A percentile compares a stretch with the other conserved stretches of the same genome.
Evolutionary conservation across 352 stramenopile genomes (phyloP).

Genomic region (Pythium volutum): DNA sequence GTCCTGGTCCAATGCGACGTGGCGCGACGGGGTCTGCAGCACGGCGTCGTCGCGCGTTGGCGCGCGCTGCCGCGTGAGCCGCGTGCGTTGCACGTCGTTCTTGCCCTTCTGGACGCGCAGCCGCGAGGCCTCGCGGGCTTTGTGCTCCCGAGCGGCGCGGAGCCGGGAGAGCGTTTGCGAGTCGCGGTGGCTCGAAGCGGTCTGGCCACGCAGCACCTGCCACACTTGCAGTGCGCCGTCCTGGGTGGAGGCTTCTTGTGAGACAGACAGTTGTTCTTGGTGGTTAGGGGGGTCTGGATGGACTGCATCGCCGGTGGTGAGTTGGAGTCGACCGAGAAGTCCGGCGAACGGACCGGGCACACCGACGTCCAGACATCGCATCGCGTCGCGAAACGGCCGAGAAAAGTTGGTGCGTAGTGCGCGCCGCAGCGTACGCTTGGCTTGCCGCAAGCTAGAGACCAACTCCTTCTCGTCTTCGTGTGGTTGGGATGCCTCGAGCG

Average conservation of each 20-base stretch:
- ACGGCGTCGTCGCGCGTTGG: conserved; percentile 20
- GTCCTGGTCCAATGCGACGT: conserved; percentile 22
- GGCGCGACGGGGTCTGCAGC: conserved; percentile 26
- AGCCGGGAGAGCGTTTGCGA: conserved; percentile 22
- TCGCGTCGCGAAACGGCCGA: conserved; percentile 48
- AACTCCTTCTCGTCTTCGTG: conserved; percentile 14
- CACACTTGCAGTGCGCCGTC: conserved; percentile 25
- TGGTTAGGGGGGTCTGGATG: background rate
- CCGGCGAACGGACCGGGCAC: conserved; percentile 40
- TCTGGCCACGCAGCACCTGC: conserved; percentile 35
- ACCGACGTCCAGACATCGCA: conserved; percentile 40
- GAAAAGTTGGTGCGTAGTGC: conserved; percentile 53
- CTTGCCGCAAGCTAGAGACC: background rate
- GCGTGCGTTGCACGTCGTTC: conserved; percentile 36
- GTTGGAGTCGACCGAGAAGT: conserved; percentile 32
- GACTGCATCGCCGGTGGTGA: conserved; percentile 11
- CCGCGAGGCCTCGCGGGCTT: conserved; percentile 18
- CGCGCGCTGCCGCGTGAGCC: conserved; percentile 30
- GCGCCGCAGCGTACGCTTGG: conserved; percentile 31
- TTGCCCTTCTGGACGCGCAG: conserved; percentile 29
- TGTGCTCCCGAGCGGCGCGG: conserved; percentile 3
- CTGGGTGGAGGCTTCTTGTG: background rate
- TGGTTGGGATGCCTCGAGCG: conserved; percentile 19
- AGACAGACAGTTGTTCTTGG: background rate
- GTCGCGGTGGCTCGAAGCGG: conserved; percentile 12